Base-by-base conservation (phyloP, 768 basidiomycete species). In the Rhodotorula diobovata region DNA sequence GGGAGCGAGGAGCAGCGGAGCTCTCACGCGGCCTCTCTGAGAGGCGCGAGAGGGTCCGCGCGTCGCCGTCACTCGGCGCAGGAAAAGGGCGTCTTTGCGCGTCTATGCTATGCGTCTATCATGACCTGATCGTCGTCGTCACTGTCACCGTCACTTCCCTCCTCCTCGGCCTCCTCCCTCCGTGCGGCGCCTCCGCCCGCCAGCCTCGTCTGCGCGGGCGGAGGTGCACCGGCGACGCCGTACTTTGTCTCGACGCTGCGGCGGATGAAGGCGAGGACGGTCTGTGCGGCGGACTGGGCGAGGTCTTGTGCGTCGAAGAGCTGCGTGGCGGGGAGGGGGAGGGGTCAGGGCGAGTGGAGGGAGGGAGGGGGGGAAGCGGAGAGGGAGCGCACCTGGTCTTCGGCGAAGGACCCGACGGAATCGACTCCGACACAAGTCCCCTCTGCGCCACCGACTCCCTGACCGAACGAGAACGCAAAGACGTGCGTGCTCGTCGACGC, bases 381-480 rank as follows among this genome's bases (percentile, higher is more conserved):
- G 37, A 4, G 34, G 20, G 30, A 21, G 58, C 66, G 51, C 32
- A 77, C 73, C 63, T 76, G 70, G 16, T 74, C 70, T 18, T 70
- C 65, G 1, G 34, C 41, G 45, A 74, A 69, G 9, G n/a, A 46
- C 2, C 70, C 70, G 6, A 64, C 63, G 37, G 61, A 67, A 16
- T 70, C 68, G 34, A 67, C 63, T 2, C 76, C 74, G 23, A 75
- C 67, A 41, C 72, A 72, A 5, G 72, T 66, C 9, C 76, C 76
- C 37, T 71, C 65, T 4, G 12, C 5, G 11, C 68, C 75, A 11
- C 75, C 77, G 16, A 66, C 56, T 8, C 62, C 70, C 10, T 57
- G 30, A 14, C 74, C 74, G 46, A 70, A 78, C n/a, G 72, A 63
- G 57, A 74, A 73, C 15, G 71, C 75, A 43, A 77, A 59, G 20